Evolutionary conservation across 306 rosid species (phyloP).

Genomic region (Pyrus bretschneideri): DNA sequence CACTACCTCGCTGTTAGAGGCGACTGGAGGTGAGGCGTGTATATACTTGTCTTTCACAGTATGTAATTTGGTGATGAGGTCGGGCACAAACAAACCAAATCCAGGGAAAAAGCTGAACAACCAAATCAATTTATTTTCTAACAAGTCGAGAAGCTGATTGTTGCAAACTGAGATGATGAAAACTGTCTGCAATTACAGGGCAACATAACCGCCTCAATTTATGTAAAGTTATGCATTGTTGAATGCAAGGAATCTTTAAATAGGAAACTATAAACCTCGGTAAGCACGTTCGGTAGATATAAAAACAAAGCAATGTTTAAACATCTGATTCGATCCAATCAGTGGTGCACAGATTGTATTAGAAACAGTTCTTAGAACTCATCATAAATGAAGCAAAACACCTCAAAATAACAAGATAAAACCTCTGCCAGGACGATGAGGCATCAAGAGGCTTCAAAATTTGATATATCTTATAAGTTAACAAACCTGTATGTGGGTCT

Average conservation of each 20-base stretch:
- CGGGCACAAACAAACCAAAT: slow-evolving; percentile 35
- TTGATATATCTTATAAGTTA: neutral
- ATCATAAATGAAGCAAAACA: neutral
- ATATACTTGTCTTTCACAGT: slow-evolving; percentile 51
- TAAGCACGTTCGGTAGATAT: neutral
- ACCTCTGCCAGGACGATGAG: neutral
- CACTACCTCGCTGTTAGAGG: slow-evolving; percentile 43
- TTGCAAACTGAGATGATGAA: slow-evolving; percentile 71
- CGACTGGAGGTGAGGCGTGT: slow-evolving; percentile 29
- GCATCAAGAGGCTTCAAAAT: neutral
- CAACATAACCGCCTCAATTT: neutral
- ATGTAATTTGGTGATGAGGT: slow-evolving; percentile 34
- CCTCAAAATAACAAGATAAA: neutral
- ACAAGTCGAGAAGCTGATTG: slow-evolving; percentile 61
- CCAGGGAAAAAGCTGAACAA: slow-evolving; percentile 51
- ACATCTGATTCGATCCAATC: neutral
- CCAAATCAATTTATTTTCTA: slow-evolving; percentile 58
- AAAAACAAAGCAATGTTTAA: neutral
- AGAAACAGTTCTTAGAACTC: neutral
- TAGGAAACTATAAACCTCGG: neutral
- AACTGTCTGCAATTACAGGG: slow-evolving; percentile 42
- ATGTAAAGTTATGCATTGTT: neutral
- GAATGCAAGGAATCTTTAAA: too few relatives aligned
- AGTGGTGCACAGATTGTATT: too few relatives aligned
- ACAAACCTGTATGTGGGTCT: slow-evolving; percentile 67